phyloP scores from a whole-genome alignment of 805 yeast species.

The Scheffersomyces stipitis region DNA sequence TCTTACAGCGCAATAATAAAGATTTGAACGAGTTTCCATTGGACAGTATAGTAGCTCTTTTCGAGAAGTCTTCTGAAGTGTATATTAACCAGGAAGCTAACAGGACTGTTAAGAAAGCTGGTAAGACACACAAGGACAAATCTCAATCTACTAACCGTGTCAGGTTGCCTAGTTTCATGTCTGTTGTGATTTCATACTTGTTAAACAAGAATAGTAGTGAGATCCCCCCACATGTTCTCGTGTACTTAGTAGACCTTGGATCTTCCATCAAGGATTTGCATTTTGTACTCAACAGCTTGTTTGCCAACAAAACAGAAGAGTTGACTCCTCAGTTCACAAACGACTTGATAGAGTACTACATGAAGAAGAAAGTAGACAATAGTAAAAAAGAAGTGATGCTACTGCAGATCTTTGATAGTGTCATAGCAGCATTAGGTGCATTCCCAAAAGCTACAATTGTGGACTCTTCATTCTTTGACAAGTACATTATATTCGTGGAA shows the following conservation, averaged over 20 bases:
- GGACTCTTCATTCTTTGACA: conserved; percentile 18
- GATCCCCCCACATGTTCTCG: conserved; percentile 20
- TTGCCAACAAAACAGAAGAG: conserved; percentile 6
- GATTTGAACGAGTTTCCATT: neutral
- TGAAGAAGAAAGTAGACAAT: neutral
- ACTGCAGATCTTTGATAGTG: conserved; percentile 14
- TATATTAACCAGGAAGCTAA: neutral
- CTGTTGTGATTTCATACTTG: conserved; percentile 20
- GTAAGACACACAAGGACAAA: no score
- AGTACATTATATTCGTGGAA: conserved; percentile 27
- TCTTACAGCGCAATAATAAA: neutral
- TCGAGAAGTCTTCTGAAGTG: neutral
- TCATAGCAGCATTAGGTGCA: conserved; percentile 3
- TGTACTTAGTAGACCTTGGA: conserved; percentile 28
- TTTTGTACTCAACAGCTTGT: conserved; percentile 10
- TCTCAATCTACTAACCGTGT: no score
- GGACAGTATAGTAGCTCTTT: neutral
- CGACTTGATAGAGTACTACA: conserved; percentile 13
- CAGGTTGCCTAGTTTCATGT: conserved; percentile 27
- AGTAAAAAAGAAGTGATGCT: conserved; percentile 4
- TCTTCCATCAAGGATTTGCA: conserved; percentile 11
- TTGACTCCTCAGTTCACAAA: conserved; percentile 16
- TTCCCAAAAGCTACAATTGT: conserved; percentile 8
- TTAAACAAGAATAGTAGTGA: conserved; percentile 7
- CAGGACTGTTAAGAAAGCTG: neutral